A percentile compares a stretch with the other conserved stretches of the same genome.
Evolutionary conservation across 1,284 basidiomycete genomes (phyloP).

Genomic region (Wallemia mellicola): DNA sequence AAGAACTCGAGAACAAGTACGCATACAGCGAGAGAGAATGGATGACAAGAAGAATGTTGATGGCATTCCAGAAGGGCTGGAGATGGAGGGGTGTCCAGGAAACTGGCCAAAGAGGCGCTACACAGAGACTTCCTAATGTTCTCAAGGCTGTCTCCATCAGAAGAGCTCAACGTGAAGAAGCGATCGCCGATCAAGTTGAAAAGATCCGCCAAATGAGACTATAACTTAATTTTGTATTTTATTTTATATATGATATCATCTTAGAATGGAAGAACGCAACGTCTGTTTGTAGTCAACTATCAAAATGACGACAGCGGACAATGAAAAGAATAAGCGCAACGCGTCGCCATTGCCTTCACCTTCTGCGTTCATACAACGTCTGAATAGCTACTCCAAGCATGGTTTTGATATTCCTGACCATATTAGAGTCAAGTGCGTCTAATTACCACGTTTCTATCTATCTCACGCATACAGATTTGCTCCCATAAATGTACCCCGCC

Average conservation of each 20-base stretch:
- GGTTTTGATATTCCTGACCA: background rate
- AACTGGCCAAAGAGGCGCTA: constrained; percentile 6
- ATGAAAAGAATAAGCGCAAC: background rate
- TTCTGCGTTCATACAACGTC: background rate
- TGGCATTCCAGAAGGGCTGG: constrained; percentile 17
- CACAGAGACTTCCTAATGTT: constrained; percentile 3
- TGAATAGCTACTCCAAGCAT: background rate
- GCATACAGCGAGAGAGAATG: constrained; percentile 30
- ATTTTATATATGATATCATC: background rate
- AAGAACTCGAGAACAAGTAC: constrained; percentile 25
- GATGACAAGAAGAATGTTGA: constrained; percentile 24
- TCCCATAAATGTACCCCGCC: constrained; percentile 26
- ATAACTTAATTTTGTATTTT: constrained; percentile 7
- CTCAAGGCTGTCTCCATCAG: constrained; percentile 1
- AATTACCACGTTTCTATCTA: background rate
- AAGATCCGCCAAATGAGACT: constrained; percentile 17
- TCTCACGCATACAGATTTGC: constrained; percentile 7
- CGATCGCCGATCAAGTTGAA: constrained; percentile 22
- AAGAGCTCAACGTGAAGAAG: constrained; percentile 15
- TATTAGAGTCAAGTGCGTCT: background rate
- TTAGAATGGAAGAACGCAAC: too few relatives aligned
- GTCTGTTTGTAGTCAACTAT: too few relatives aligned
- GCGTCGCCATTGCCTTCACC: background rate
- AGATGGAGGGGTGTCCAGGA: constrained; percentile 19
- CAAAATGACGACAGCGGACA: background rate